Conservation (phyloP, 768 basidiomycete genomes). For the Mycena sanguinolenta region DNA sequence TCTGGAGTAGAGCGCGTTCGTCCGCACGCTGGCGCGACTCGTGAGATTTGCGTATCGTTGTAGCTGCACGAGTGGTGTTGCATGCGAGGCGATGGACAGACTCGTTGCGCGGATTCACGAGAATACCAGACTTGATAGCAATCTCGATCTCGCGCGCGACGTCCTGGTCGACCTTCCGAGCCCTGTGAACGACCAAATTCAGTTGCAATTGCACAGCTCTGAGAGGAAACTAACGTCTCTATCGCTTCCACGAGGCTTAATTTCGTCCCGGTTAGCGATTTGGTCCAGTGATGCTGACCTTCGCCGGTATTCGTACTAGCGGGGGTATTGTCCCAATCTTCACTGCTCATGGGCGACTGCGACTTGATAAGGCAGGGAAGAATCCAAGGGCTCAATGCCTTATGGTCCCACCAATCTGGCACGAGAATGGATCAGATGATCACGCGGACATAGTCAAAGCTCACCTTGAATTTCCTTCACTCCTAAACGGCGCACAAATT, state of each 20-base stretch:
- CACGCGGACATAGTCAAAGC: neutral
- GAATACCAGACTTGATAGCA: slow-evolving; percentile 19
- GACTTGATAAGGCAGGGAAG: neutral
- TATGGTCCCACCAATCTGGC: neutral
- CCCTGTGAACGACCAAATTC: slow-evolving; percentile 3
- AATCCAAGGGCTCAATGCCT: neutral
- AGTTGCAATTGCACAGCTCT: neutral
- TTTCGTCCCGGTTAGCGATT: neutral
- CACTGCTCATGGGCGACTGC: neutral
- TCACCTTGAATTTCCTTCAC: neutral
- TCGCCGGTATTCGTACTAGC: neutral
- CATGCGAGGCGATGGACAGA: neutral
- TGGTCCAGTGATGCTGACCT: neutral
- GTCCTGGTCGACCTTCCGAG: slow-evolving; percentile 21
- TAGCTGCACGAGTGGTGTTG: neutral
- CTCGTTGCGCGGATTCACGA: slow-evolving; percentile 30
- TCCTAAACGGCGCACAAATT: neutral
- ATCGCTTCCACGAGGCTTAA: neutral
- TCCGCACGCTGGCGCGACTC: neutral
- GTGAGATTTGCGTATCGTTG: neutral
- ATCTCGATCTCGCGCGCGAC: slow-evolving; percentile 25
- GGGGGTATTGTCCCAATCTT: neutral
- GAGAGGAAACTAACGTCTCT: neutral
- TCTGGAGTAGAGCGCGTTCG: neutral
- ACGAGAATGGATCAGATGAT: neutral